Evolutionary conservation across 164 flowering plant species (phyloP).

Genomic region (Hamamelis virginiana): DNA sequence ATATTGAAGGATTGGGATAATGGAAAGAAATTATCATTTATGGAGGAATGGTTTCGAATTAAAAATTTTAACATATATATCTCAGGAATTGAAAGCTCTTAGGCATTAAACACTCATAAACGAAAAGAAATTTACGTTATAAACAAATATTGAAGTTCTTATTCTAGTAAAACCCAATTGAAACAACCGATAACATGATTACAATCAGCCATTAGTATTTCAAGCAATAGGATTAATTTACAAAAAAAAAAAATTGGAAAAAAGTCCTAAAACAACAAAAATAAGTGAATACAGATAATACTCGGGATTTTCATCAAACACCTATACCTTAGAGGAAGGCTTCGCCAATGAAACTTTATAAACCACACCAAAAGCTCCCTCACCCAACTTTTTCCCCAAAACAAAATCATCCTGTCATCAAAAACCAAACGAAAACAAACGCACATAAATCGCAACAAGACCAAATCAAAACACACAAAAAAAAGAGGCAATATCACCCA

Average conservation of each 20-base stretch:
- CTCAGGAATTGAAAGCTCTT: too few relatives aligned
- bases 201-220: too few relatives aligned
- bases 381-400: slow-evolving; percentile 94
- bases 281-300: neutral
- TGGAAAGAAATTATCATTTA: too few relatives aligned
- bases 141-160: too few relatives aligned
- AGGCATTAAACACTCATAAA: too few relatives aligned
- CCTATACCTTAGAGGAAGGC: slow-evolving; percentile 52
- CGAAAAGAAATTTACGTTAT: too few relatives aligned
- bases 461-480: neutral
- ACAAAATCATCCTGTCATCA: slow-evolving; percentile 78
- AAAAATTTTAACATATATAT: too few relatives aligned
- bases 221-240: neutral
- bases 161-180: too few relatives aligned
- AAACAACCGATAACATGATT: too few relatives aligned
- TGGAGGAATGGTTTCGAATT: too few relatives aligned
- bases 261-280: neutral
- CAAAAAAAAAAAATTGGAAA: neutral
- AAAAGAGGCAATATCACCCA: neutral
- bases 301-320: slow-evolving; percentile 11
- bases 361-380: slow-evolving; percentile 93
- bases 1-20: too few relatives aligned
- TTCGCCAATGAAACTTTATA: slow-evolving; percentile 70
- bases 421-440: slow-evolving; percentile 8
- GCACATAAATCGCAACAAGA: slow-evolving; percentile 6